phyloP scores from a whole-genome alignment of 805 yeast species.

The Starmerella gropengiesseri region DNA sequence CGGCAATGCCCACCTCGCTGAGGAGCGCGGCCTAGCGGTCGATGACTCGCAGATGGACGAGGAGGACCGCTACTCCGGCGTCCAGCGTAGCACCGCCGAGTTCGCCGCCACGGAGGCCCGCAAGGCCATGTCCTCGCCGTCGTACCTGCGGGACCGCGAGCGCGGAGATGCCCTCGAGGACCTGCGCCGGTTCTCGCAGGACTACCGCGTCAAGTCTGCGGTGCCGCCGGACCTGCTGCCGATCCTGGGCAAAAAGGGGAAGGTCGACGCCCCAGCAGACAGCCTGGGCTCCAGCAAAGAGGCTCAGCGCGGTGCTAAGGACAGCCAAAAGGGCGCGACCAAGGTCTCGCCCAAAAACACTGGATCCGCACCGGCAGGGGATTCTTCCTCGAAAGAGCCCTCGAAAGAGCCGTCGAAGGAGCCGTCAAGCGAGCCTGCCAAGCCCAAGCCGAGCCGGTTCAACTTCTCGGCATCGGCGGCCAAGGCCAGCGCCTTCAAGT shows the following conservation, averaged over 20 bases:
- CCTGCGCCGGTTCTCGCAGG: constrained; percentile 67
- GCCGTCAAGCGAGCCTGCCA: background rate
- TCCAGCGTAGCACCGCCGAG: constrained; percentile 37
- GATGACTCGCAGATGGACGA: constrained; percentile 88
- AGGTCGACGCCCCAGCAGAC: no score
- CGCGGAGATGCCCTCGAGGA: constrained; percentile 30
- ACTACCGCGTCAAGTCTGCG: constrained; percentile 50
- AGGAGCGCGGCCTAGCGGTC: constrained; percentile 68
- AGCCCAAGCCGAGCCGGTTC: constrained; percentile 29
- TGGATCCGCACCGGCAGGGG: background rate
- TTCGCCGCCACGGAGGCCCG: constrained; percentile 18
- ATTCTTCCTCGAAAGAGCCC: background rate
- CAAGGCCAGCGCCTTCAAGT: constrained; percentile 55
- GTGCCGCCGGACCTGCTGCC: constrained; percentile 59
- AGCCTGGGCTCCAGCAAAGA: constrained; percentile 3
- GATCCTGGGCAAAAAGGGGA: constrained; percentile 46
- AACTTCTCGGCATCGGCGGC: constrained; percentile 51
- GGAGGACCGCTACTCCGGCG: constrained; percentile 94
- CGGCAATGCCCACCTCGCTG: constrained; percentile 74
- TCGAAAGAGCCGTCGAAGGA: background rate
- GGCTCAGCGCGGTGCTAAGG: background rate
- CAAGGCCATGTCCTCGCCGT: constrained; percentile 25
- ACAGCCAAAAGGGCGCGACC: background rate
- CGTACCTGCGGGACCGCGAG: constrained; percentile 26
- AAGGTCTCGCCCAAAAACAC: background rate